Base-by-base conservation (phyloP, 2,329 filamentous ascomycete species). In the Epichloe aotearoae region DNA sequence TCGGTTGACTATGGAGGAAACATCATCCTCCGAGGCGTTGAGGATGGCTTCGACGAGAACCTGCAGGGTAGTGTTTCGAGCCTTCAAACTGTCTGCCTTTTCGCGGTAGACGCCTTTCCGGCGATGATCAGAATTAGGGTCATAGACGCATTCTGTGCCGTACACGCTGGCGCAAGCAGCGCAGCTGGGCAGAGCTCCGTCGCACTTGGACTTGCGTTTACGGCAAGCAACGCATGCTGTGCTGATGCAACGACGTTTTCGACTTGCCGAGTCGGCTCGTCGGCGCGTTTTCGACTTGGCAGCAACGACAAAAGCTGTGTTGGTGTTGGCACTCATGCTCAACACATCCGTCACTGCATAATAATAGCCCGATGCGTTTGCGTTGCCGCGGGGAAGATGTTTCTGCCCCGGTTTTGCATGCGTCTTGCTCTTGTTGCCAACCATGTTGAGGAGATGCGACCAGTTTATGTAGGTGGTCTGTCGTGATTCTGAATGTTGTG, bases 161-260 rank as follows among this genome's bases (percentile, higher is more conserved):
- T 98, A 97, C 50, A 97, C 91, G 58, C 89, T 95, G 55, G 87
- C 82, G 68, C 93, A 98, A n/a, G 93, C 91, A 7, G 91, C 91
- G 64, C 93, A 97, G 59, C 87, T 90, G 5, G 91, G 91, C 5
- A 86, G 75, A 51, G 89, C 90, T 53, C 91, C 91, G 67, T 97
- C 91, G 66, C 91, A 97, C 76, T 90, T 91, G 46, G 83, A 87
- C 62, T 91, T 91, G 56, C 86, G 75, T 63, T 81, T 82, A 19
- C 86, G 78, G 64, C 86, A 91, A 17, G 86, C 86, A 61, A 90
- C 80, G 63, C 86, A 91, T 10, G 86, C 86, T n/a, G 84, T 90
- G 68, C 84, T 89, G 52, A 91, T 84, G 65, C 86, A 90, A 58
- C 85, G 77, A 55, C 86, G 75, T 66, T 90, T 90, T 58, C 78